Conservation (phyloP, 768 basidiomycete species). For the Collybiopsis confluens region DNA sequence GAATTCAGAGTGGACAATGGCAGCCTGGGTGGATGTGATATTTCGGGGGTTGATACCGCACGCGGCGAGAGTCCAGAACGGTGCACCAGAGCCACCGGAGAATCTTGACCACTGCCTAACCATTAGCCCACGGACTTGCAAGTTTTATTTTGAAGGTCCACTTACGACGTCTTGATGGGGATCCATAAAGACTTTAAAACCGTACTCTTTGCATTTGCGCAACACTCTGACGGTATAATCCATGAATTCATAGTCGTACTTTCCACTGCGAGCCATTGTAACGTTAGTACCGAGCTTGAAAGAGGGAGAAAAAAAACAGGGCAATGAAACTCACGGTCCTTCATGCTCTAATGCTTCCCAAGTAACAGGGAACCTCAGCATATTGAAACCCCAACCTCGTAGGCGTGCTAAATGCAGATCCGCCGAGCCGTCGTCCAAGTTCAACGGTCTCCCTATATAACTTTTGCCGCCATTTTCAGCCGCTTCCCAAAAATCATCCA, state of each 20-base stretch:
- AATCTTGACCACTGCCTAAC: constrained; percentile 84
- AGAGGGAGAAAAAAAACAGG: constrained; percentile 22
- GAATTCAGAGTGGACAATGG: constrained; percentile 89
- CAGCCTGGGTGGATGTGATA: constrained; percentile 80
- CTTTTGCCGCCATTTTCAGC: constrained; percentile 66
- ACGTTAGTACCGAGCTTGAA: neutral
- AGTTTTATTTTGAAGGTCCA: constrained; percentile 14
- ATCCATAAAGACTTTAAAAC: constrained; percentile 90
- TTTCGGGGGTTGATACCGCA: constrained; percentile 87
- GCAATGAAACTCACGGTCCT: constrained; percentile 97
- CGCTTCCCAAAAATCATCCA: constrained; percentile 78
- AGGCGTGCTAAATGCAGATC: constrained; percentile 85
- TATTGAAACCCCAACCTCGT: constrained; percentile 90
- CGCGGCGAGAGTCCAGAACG: constrained; percentile 88
- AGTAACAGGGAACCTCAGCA: constrained; percentile 78
- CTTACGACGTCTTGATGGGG: constrained; percentile 94
- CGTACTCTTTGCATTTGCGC: constrained; percentile 88
- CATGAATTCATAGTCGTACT: constrained; percentile 89
- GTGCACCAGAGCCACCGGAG: constrained; percentile 91
- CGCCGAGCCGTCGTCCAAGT: constrained; percentile 80
- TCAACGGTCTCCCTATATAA: constrained; percentile 76
- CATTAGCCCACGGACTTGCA: neutral
- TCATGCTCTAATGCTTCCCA: constrained; percentile 95
- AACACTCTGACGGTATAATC: constrained; percentile 86
- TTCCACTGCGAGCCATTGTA: constrained; percentile 51